Conservation (phyloP, 352 stramenopile genomes). For the Phytophthora sojae region DNA sequence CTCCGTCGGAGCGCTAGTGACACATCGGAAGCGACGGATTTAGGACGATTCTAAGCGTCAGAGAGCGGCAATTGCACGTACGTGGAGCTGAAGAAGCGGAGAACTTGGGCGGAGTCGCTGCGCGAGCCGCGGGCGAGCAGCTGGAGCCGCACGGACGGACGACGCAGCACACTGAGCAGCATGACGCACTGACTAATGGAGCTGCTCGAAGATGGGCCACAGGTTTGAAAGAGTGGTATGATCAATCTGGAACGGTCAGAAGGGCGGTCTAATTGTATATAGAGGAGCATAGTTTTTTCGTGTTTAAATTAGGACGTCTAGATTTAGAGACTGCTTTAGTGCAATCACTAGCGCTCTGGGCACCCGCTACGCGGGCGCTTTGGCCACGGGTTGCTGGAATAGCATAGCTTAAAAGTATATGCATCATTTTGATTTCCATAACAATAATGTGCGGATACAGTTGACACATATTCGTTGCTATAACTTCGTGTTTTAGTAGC, state of each 20-base stretch:
- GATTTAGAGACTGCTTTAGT: conserved; percentile 3
- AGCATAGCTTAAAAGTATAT: too few relatives aligned
- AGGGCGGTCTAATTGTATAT: conserved; percentile 10
- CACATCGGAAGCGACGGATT: conserved; percentile 7
- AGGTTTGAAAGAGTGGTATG: background rate
- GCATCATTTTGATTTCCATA: too few relatives aligned
- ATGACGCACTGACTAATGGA: conserved; percentile 19
- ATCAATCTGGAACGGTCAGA: background rate
- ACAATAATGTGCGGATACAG: too few relatives aligned
- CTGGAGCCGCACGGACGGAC: conserved; percentile 32
- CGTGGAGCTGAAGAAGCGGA: conserved; percentile 53
- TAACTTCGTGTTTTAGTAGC: too few relatives aligned
- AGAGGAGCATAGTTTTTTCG: background rate
- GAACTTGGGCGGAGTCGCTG: conserved; percentile 10
- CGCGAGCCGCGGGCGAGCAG: conserved; percentile 10
- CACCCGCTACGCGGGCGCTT: too few relatives aligned
- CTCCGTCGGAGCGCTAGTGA: conserved; percentile 21
- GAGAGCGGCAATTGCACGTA: conserved; percentile 26
- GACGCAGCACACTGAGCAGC: conserved; percentile 37
- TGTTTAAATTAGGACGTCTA: conserved; percentile 9
- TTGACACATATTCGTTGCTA: too few relatives aligned
- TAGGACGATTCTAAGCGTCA: background rate
- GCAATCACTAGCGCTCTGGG: too few relatives aligned
- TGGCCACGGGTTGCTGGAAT: too few relatives aligned
- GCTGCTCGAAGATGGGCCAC: conserved; percentile 41